Conservation (phyloP, 2,329 filamentous ascomycete genomes). For the Colletotrichum godetiae region DNA sequence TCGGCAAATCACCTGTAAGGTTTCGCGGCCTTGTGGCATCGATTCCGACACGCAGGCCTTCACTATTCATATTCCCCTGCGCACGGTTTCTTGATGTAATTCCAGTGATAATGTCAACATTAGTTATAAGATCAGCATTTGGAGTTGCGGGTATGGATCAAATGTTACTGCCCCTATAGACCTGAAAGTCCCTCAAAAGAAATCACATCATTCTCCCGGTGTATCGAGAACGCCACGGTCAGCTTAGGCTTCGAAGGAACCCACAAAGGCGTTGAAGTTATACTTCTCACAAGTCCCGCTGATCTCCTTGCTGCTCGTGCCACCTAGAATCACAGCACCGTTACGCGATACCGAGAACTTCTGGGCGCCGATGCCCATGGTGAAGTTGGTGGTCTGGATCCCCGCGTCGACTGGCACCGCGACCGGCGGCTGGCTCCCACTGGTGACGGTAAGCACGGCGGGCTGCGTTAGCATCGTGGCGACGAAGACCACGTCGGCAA, state of each 20-base stretch:
- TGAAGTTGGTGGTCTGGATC: not conserved
- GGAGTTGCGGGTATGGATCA: not conserved
- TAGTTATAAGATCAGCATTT: too few relatives aligned
- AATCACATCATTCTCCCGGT: not conserved
- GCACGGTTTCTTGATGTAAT: too few relatives aligned
- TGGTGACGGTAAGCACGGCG: not conserved
- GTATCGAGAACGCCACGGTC: not conserved
- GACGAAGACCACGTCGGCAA: conserved; percentile 39
- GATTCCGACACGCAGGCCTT: too few relatives aligned
- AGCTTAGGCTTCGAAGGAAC: not conserved
- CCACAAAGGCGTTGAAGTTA: not conserved
- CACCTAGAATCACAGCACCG: not conserved
- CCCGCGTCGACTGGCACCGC: not conserved
- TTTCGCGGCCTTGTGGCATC: too few relatives aligned
- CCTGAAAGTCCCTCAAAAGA: not conserved
- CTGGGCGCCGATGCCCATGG: not conserved
- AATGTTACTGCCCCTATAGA: not conserved
- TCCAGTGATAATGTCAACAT: too few relatives aligned
- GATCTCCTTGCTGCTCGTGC: not conserved
- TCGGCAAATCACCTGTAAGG: too few relatives aligned
- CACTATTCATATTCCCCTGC: too few relatives aligned
- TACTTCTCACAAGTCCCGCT: not conserved
- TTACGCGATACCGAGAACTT: not conserved
- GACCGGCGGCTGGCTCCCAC: not conserved
- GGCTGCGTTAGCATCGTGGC: conserved; percentile 38